Percentiles rank a stretch among this genome's conserved stretches.
phyloP scores from a whole-genome alignment of 345 rosid genomes.

The Cardamine occulta region DNA sequence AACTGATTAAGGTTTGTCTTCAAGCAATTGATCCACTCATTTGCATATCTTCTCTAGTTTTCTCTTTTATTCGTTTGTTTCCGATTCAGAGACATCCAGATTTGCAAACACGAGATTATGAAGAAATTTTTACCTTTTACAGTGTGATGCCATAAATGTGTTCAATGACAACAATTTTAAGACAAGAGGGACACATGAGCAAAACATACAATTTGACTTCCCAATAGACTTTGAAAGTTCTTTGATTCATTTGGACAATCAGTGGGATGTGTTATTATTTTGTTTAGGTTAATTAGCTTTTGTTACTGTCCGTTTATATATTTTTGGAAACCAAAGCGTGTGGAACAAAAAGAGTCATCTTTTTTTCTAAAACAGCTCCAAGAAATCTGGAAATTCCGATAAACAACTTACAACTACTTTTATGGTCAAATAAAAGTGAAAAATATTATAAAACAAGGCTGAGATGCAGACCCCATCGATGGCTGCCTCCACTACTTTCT shows the following conservation, averaged over 20 bases:
- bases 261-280: not conserved
- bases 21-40: not conserved
- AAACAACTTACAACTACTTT: conserved; percentile 35
- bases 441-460: conserved; percentile 32
- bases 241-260: conserved; percentile 15
- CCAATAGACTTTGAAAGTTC: not conserved
- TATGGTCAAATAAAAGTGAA: conserved; percentile 10
- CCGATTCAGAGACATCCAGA: not conserved
- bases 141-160: not conserved
- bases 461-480: conserved; percentile 53
- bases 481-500: conserved; percentile 48
- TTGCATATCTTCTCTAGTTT: conserved; percentile 1
- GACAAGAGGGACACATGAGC: conserved; percentile 6
- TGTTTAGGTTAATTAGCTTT: not conserved
- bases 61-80: not conserved
- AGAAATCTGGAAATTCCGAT: conserved; percentile 30
- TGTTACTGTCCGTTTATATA: conserved; percentile 17
- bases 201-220: not conserved
- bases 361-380: conserved; percentile 32
- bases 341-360: conserved; percentile 24
- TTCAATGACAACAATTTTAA: not conserved
- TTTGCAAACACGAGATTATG: not conserved
- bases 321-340: conserved; percentile 26
- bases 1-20: conserved; percentile 9
- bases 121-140: not conserved